phyloP scores from a whole-genome alignment of 2,329 filamentous ascomycete genomes.

The Dothideomycetes sp. region DNA sequence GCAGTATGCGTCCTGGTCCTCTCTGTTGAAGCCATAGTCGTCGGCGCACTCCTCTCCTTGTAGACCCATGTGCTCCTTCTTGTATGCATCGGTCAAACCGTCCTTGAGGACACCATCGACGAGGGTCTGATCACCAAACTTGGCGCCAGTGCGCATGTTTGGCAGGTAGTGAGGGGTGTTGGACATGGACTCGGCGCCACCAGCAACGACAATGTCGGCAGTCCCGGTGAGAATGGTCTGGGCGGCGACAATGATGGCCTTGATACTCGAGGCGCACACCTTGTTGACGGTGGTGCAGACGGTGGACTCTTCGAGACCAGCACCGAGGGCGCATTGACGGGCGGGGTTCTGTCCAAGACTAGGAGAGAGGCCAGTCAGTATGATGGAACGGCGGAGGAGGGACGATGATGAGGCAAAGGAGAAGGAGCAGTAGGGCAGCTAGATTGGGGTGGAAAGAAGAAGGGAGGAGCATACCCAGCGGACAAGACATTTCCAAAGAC shows the following conservation, averaged over 20 bases:
- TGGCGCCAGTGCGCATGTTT: conserved; percentile 72
- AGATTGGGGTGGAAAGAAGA: conserved; percentile 5
- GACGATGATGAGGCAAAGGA: too few relatives aligned
- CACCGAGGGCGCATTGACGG: conserved; percentile 82
- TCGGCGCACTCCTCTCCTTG: conserved; percentile 82
- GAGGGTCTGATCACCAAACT: conserved; percentile 84
- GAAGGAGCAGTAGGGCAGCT: too few relatives aligned
- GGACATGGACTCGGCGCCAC: conserved; percentile 96
- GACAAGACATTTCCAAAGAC: conserved; percentile 98
- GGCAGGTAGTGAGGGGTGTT: conserved; percentile 95
- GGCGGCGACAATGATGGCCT: conserved; percentile 86
- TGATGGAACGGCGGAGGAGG: too few relatives aligned
- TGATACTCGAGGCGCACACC: conserved; percentile 91
- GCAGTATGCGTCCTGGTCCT: conserved; percentile 89
- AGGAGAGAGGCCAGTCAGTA: conserved; percentile 9
- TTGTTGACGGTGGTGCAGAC: conserved; percentile 96
- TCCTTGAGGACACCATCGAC: conserved; percentile 91
- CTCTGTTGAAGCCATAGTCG: conserved; percentile 70
- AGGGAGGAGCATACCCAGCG: conserved; percentile 55
- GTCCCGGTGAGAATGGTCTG: conserved; percentile 97
- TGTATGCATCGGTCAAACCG: conserved; percentile 87
- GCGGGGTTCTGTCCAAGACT: conserved; percentile 95
- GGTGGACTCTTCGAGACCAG: conserved; percentile 68
- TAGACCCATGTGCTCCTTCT: conserved; percentile 94
- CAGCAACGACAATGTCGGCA: conserved; percentile 83